Base-by-base conservation (phyloP, 2,329 filamentous ascomycete species). In the Daldinia eschscholtzii region DNA sequence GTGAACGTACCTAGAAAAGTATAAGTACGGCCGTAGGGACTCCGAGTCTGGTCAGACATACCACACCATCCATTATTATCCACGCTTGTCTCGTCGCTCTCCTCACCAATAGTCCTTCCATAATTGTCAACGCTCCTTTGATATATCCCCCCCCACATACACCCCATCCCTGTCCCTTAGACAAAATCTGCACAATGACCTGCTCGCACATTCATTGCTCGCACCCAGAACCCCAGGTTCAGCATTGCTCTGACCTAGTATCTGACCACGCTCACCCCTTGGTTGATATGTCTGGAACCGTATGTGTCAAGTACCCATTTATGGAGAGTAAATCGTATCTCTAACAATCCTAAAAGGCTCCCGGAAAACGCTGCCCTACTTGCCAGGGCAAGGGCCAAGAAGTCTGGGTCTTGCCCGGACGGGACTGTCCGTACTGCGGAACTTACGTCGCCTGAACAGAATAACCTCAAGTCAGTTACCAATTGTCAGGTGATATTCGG, bases 281-380 rank as follows among this genome's bases (percentile, higher is more conserved):
- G 50, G 67, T 70, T 64, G 65, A 71, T 35, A 70, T 66, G 68
- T 71, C 71, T 26, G 70, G 70, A 20, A 72, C 71, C 26, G 71
- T 73, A 71, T 52, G 68, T 71, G n/a, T 28, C 48, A 46, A 15
- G 33, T 39, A 12, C 44, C 59, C 26, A 23, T 58, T 57, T 55
- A 46, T 20, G 10, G 10, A 64, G 41, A 64, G 42, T 46, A 63
- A 28, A 52, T 13, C 23, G 15, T 52, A 10, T 26, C 46, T 56
- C 65, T 71, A 58, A 73, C 62, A 15, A 13, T 26, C 7, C 53
- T 30, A 37, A 23, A 68, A 72, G 71, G 71, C 69, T 10, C 71
- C 71, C 10, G 71, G 71, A 28, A 73, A 73, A 57, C 71, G 71
- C 42, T 73, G 71, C 57, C 71, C 71, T 46, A 71, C 71, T 48